A percentile compares a stretch with the other conserved stretches of the same genome.
Conservation (phyloP, 768 basidiomycete species). For the Pisolithus tinctorius region DNA sequence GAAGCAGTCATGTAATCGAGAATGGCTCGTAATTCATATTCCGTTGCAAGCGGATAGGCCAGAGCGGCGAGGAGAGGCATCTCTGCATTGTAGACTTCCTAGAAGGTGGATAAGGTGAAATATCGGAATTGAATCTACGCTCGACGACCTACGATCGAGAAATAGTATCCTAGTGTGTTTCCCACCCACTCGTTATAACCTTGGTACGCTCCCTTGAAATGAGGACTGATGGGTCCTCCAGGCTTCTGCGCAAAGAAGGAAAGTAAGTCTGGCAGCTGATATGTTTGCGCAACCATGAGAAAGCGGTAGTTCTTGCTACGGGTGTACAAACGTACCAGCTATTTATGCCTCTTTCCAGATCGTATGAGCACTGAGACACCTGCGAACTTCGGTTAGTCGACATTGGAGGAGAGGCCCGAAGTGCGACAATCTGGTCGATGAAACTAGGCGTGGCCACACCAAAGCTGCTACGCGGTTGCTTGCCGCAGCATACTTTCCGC, state of each 20-base stretch:
- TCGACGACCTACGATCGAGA: slow-evolving; percentile 13
- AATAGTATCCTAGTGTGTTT: slow-evolving; percentile 16
- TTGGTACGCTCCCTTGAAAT: slow-evolving; percentile 17
- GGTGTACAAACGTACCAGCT: not conserved
- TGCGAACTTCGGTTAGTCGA: too few relatives aligned
- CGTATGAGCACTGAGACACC: too few relatives aligned
- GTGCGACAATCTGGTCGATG: too few relatives aligned
- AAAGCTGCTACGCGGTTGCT: too few relatives aligned
- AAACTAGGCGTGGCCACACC: too few relatives aligned
- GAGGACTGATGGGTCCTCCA: slow-evolving; percentile 20
- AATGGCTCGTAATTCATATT: slow-evolving; percentile 15
- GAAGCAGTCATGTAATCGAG: slow-evolving; percentile 24
- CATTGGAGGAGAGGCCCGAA: too few relatives aligned
- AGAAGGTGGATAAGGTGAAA: not conserved
- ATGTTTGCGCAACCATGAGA: slow-evolving; percentile 15
- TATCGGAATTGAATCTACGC: not conserved
- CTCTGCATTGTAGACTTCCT: slow-evolving; percentile 23
- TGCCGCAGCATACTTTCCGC: too few relatives aligned
- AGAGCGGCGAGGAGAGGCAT: slow-evolving; percentile 20
- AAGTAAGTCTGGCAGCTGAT: slow-evolving; percentile 20
- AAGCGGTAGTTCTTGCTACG: not conserved
- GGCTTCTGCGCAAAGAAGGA: slow-evolving; percentile 20
- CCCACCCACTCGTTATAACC: slow-evolving; percentile 19
- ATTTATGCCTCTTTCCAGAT: not conserved
- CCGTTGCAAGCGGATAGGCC: slow-evolving; percentile 18